Base-by-base conservation (phyloP, 78 protist genomes). In the Dictyostelium firmibasis region DNA sequence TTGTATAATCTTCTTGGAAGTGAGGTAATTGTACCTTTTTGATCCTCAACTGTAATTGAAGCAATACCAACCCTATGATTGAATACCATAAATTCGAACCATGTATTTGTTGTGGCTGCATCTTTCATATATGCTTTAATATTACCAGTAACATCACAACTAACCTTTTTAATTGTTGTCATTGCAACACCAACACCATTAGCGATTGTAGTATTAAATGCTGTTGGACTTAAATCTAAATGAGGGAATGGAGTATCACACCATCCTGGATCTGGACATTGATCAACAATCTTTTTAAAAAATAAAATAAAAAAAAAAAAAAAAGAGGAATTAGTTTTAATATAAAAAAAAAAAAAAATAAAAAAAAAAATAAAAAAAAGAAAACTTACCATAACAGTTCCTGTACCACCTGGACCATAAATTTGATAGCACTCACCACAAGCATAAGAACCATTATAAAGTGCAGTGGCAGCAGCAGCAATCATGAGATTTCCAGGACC, bases 241-340 rank as follows among this genome's bases (percentile, higher is more conserved):
- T 89, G 94, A 69, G 94, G 94, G 84, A 89, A 89, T 31, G 84
- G 25, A 23, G 94, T 89, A 89, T 89, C 94, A 81, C 94, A 89
- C 94, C 94, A 89, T 27, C 94, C 94, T 29, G 94, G 94, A n/a
- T 89, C 94, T 78, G 94, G 94, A 81, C 94, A 89, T 89, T 89
- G 94, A 69, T 89, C 94, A 70, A 89, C 94, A 89, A 89, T 77
- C 92, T 86, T 50, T 13, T 57, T 57, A 20, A 20, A 57, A 5
- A 57, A 20, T 14, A 70, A 70, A 29, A 14, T 31, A 70, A 76
- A 38, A 76, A 23, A 38, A 75, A 36, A 75, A 10, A 23, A 36
- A 36, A 35, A 31, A 36, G 23, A 25, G 18, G 18, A 75, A 75
- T 75, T 72, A 9, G 27, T 27, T 29, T 70, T 20, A 0, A 3